Evolutionary conservation across 352 stramenopile genomes (phyloP), one percentile per base, ranked within the genome.

Genomic region (Chrysophaeum taylorii): DNA sequence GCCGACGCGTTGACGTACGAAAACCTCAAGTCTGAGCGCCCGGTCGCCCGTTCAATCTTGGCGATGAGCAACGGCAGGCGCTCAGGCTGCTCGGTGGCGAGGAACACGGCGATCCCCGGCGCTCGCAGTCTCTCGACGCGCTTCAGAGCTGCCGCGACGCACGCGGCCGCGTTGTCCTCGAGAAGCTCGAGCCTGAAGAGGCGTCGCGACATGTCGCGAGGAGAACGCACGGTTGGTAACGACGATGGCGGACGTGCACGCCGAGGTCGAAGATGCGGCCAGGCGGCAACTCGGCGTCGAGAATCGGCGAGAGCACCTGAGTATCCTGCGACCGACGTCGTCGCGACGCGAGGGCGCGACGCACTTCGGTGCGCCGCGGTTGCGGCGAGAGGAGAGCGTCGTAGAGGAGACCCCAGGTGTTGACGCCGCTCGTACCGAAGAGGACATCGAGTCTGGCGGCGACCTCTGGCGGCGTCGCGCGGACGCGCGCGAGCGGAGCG

Each of bases 201-300:
- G n/a, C n/a, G n/a, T n/a, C n/a, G n/a, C n/a, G n/a, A n/a, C n/a
- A n/a, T n/a, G n/a, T n/a, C n/a, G n/a, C n/a, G n/a, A n/a, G n/a
- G n/a, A n/a, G n/a, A n/a, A n/a, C n/a, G n/a, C n/a, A n/a, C 27
- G 52, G 52, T 31, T 63, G 52, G 52, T 36, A 23, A 25, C 52
- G 52, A 25, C 52, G 52, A n/a, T 63, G 52, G 25, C 52, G 52
- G 27, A 63, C 52, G 52, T 63, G 52, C 9, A 63, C 25, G 52
- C 52, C 52, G 52, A 63, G 9, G 52, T 63, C 52, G 52, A 63
- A 63, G 52, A 54, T 16, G 45, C 45, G 12, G 45, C 31, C 45
- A 16, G 7, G 45, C 12, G 45, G 45, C 18, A 54, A 25, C 12
- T 4, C 4, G 7, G 5, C 23, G 45, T 54, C 23, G 5, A 54